phyloP scores from a whole-genome alignment of 2,329 filamentous ascomycete species.

The Aspergillus latus region DNA sequence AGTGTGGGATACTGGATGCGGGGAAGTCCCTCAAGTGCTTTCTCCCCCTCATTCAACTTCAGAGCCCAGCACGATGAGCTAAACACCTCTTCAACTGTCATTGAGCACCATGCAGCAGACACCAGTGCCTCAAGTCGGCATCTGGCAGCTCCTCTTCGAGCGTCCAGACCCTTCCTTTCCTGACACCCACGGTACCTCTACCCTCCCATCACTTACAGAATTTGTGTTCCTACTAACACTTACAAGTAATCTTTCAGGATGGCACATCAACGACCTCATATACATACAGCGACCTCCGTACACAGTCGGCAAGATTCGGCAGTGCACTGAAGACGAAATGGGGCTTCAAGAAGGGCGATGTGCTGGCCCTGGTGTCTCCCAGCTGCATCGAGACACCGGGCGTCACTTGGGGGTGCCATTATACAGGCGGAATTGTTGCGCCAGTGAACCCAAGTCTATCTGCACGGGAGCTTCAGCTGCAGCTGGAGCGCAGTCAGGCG shows the following conservation, averaged over 20 bases:
- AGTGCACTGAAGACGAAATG: constrained; percentile 11
- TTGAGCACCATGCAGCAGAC: neutral
- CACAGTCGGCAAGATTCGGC: constrained; percentile 10
- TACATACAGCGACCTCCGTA: constrained; percentile 1
- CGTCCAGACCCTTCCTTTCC: neutral
- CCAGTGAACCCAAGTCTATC: constrained; percentile 21
- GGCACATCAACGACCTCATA: neutral
- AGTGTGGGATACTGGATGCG: too few relatives aligned
- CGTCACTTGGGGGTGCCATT: constrained; percentile 21
- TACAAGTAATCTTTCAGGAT: constrained; percentile 2
- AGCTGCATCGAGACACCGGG: constrained; percentile 19
- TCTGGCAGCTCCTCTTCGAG: constrained; percentile 9
- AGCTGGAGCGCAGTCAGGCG: constrained; percentile 16
- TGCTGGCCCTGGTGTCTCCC: constrained; percentile 18
- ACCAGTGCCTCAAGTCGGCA: neutral
- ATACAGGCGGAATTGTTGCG: constrained; percentile 20
- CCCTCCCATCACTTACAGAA: neutral
- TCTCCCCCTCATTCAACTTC: neutral
- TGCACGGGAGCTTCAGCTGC: constrained; percentile 14
- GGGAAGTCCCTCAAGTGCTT: too few relatives aligned
- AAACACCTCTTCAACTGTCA: neutral
- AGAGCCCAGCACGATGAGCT: neutral
- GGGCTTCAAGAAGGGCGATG: constrained; percentile 20
- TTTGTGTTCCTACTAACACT: neutral
- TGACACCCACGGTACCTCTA: constrained; percentile 1